Conservation (phyloP, 2,329 filamentous ascomycete species). For the Alternaria tenuissima region DNA sequence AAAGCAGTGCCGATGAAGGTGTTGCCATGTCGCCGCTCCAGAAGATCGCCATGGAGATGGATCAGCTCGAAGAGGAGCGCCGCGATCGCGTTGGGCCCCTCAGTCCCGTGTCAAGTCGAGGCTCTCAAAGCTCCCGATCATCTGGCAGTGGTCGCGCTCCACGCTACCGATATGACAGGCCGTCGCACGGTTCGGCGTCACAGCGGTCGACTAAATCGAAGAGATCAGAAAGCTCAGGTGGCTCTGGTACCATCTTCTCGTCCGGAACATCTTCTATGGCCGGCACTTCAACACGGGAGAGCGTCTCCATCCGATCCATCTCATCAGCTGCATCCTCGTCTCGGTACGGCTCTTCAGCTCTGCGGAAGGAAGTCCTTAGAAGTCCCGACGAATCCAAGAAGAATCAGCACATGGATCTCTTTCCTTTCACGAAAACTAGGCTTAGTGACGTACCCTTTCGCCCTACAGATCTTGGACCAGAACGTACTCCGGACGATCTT, state of each 20-base stretch:
- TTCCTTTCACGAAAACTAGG: constrained; percentile 83
- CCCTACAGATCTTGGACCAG: constrained; percentile 64
- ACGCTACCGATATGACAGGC: constrained; percentile 58
- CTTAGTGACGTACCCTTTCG: constrained; percentile 85
- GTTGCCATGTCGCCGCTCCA: constrained; percentile 72
- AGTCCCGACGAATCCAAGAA: constrained; percentile 76
- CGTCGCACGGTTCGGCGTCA: constrained; percentile 32
- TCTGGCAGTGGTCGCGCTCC: constrained; percentile 57
- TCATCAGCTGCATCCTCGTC: constrained; percentile 59
- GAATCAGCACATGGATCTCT: constrained; percentile 72
- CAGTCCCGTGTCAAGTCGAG: constrained; percentile 73
- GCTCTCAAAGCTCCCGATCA: constrained; percentile 66
- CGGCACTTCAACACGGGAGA: constrained; percentile 56
- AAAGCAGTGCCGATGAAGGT: constrained; percentile 72
- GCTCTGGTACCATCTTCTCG: constrained; percentile 72
- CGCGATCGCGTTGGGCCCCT: constrained; percentile 69
- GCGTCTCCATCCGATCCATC: constrained; percentile 63
- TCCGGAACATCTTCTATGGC: constrained; percentile 65
- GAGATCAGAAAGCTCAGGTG: constrained; percentile 43
- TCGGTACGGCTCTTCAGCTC: constrained; percentile 67
- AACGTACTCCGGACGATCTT: constrained; percentile 71
- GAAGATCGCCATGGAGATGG: constrained; percentile 76
- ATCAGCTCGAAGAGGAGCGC: constrained; percentile 67
- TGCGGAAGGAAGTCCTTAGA: constrained; percentile 80
- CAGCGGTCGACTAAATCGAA: constrained; percentile 37